Base-by-base conservation (phyloP, 2,329 filamentous ascomycete species). In the Apiospora koreana region DNA sequence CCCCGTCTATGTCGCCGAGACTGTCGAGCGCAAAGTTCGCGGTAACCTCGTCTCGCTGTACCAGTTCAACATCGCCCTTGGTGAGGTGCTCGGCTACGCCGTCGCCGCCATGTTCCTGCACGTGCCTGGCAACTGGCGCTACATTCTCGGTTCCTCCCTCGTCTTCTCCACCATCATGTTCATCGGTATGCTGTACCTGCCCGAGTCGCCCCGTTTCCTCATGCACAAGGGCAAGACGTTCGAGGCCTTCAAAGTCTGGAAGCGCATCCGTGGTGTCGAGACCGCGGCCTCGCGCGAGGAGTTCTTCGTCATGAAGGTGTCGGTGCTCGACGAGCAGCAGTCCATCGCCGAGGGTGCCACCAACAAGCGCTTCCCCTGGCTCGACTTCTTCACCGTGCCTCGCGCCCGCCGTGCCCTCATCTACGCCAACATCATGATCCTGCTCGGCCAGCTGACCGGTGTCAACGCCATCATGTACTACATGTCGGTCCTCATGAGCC, bases 11-110 rank as follows among this genome's bases (percentile, higher is more conserved):
- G 91, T 94, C 41, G 91, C 92, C 1, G 92, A 94, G 79, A 91
- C 89, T 0, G 91, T 93, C 58, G 90, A 92, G 75, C 85, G 88
- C 42, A 86, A 84, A 71, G 85, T 92, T 31, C 88, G 92, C 75
- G 92, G 92, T 74, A 93, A 93, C 78, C 81, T 94, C 67, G 92
- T 94, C 1, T 93, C 91, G 0, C 83, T 93, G 0, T 94, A 93
- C 78, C 92, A 94, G 77, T 88, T 93, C 80, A 93, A 92, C 80
- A 94, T 94, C 75, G 92, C 92, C 0, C 84, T 94, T 0, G 92
- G 92, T 38, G 92, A 93, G 75, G 91, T 94, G 2, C 83, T 94
- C 1, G 92, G 92, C 2, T 93, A 93, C 71, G 91, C 89, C 6
- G 87, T 93, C 1, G 91, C 89, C 0, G 92, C 92, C 65, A 93